Evolutionary conservation across 495 filamentous ascomycete genomes (phyloP), one percentile per base, ranked within the genome.

Genomic region (Rostrohypoxylon terebratum): DNA sequence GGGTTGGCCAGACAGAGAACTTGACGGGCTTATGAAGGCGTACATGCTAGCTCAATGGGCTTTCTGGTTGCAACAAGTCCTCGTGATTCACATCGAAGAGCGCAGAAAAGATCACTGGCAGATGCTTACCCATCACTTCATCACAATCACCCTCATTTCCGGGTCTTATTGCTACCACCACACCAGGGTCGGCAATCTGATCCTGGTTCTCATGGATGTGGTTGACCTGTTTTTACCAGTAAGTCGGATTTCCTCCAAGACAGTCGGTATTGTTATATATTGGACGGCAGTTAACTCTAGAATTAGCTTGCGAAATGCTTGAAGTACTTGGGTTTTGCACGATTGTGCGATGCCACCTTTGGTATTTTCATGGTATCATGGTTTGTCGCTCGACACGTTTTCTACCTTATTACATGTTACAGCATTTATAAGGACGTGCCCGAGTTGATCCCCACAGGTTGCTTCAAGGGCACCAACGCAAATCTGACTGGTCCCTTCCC

Each of bases 21-120:
- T 97, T 31, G 82, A 81, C 16, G 91, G 90, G 4, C 76, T 91
- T 13, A 87, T 92, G 80, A 99, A 99, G 81, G 91, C 89, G 84
- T 99, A 99, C 77, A 93, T 97, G 71, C 85, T 99, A 50, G 91
- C 90, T 25, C 94, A 98, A 79, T 90, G 94, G 75, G 90, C 93
- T 14, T 99, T 98, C 77, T 97, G 93, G 90, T 74, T 98, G 18
- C 96, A 99, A 80, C 94, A 97, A 82, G 91, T 99, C 67, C 80
- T 98, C 44, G 93, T 97, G 51, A 91, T 99, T 76, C 91, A 98
- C 80, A 92, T 98, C 66, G 96, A 99, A 79, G 90, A 96, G 81
- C 87, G 92, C 68, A 86, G 96, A 58, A 99, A 99, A 80, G 96
- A 99, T 75, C 91, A 97, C 79, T 90, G 88, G 78, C 96, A 98